Base-by-base conservation (phyloP, 768 basidiomycete genomes). In the Naematelia aurantialba region DNA sequence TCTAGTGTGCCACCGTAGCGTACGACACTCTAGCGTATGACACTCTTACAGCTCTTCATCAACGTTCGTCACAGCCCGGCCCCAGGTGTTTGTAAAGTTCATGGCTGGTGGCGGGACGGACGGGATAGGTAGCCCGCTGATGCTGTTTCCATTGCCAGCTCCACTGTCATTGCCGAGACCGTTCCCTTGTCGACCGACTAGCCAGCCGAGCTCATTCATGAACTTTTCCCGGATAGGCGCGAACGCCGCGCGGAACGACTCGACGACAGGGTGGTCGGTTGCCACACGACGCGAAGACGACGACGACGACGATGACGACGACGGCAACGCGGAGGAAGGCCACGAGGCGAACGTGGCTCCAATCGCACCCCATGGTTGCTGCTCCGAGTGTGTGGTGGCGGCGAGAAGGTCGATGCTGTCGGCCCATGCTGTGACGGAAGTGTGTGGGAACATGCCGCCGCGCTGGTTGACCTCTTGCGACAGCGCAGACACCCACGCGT, bases 381-480 rank as follows among this genome's bases (percentile, higher is more conserved):
- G 60, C 39, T 24, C 11, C 21, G 12, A 3, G 12, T 11, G 22
- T 12, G 21, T 19, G 56, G 11, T 22, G 54, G 31, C 48, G 34
- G 50, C 55, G 3, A 65, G 52, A 2, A 27, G 27, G 25, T 68
- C 69, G 11, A 71, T 11, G n/a, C 26, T 31, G 13, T 61, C 59
- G 13, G 49, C 58, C 72, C 72, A 73, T 2, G 17, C 25, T 4
- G 46, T 27, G n/a, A 73, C 69, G 2, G 55, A 21, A 10, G 61
- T 59, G 34, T 62, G 58, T 5, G 69, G 67, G 54, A 61, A 74
- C 69, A 74, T 74, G 3, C 68, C 72, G 4, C 69, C 69, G n/a
- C 57, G 54, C 31, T 64, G 58, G 57, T 74, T 74, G 34, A 71
- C 67, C 27, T 71, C 68, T 12, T 55, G 30, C 0, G 64, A 59